A percentile compares a stretch with the other conserved stretches of the same genome.
phyloP scores from a whole-genome alignment of 768 basidiomycete species.

The Rhizopogon vinicolor region DNA sequence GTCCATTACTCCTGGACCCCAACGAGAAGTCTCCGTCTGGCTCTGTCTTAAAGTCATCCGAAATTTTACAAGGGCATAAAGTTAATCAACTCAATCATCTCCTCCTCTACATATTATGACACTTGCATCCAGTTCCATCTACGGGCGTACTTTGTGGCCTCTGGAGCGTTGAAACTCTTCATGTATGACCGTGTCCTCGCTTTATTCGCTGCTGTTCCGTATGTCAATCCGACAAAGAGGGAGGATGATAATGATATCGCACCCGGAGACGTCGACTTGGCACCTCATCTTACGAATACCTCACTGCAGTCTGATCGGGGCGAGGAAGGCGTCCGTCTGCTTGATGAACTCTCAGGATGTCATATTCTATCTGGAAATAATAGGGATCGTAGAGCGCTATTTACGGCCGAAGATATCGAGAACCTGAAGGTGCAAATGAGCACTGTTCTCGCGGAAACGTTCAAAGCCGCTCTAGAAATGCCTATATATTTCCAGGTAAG shows the following conservation, averaged over 20 bases:
- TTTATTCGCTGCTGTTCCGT: constrained; percentile 79
- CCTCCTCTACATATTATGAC: constrained; percentile 8
- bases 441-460: constrained; percentile 69
- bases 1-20: constrained; percentile 78
- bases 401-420: constrained; percentile 38
- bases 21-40: constrained; percentile 34
- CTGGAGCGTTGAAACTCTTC: constrained; percentile 74
- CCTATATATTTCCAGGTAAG: constrained; percentile 82
- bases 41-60: constrained; percentile 10
- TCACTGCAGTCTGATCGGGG: constrained; percentile 70
- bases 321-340: constrained; percentile 68
- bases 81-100: constrained; percentile 30
- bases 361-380: constrained; percentile 37
- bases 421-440: constrained; percentile 59
- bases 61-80: constrained; percentile 48
- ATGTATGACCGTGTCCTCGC: constrained; percentile 82
- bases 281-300: constrained; percentile 88
- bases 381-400: constrained; percentile 6
- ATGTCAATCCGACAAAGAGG: constrained; percentile 41
- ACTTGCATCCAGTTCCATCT: constrained; percentile 74
- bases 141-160: constrained; percentile 79
- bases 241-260: constrained; percentile 18
- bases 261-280: constrained; percentile 41
- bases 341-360: constrained; percentile 76
- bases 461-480: constrained; percentile 79